phyloP scores from a whole-genome alignment of 2,329 filamentous ascomycete species.

The Exophiala sideris region DNA sequence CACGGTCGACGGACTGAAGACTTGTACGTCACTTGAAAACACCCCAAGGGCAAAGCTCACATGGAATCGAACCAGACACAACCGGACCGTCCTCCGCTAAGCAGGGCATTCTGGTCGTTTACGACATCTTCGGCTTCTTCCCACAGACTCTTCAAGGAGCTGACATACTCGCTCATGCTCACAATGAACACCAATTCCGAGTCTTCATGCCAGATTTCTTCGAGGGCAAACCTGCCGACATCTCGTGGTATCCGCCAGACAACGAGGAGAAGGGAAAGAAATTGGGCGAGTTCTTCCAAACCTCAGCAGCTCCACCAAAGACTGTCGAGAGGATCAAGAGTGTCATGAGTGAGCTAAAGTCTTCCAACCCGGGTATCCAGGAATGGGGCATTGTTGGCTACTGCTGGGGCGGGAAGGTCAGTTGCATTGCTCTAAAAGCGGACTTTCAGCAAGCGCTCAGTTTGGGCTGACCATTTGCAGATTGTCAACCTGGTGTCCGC shows the following conservation, averaged over 20 bases:
- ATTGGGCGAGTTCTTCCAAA: slow-evolving; percentile 58
- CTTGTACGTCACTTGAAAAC: slow-evolving; percentile 42
- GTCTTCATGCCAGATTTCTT: slow-evolving; percentile 94
- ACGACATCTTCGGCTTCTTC: slow-evolving; percentile 59
- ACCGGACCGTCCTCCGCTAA: slow-evolving; percentile 56
- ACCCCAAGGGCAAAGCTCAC: slow-evolving; percentile 4
- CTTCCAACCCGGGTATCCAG: slow-evolving; percentile 45
- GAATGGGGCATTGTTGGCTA: slow-evolving; percentile 59
- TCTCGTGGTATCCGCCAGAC: slow-evolving; percentile 59
- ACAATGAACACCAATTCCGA: slow-evolving; percentile 70
- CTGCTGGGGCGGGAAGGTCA: slow-evolving; percentile 56
- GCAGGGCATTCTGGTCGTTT: slow-evolving; percentile 57
- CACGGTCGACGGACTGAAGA: slow-evolving; percentile 60
- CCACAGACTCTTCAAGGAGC: slow-evolving; percentile 61
- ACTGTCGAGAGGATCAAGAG: slow-evolving; percentile 55
- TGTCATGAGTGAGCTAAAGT: slow-evolving; percentile 53
- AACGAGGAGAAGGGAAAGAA: slow-evolving; percentile 60
- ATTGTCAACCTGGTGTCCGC: slow-evolving; percentile 53
- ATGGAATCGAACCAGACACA: slow-evolving; percentile 40
- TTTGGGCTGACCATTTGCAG: slow-evolving; percentile 2
- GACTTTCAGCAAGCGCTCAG: not conserved
- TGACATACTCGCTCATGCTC: slow-evolving; percentile 58
- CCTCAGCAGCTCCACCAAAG: slow-evolving; percentile 55
- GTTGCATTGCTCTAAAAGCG: not conserved
- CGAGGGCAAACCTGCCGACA: slow-evolving; percentile 66